A percentile compares a stretch with the other conserved stretches of the same genome.
Conservation (phyloP, 2,329 filamentous ascomycete genomes). For the Pseudogymnoascus sp. region DNA sequence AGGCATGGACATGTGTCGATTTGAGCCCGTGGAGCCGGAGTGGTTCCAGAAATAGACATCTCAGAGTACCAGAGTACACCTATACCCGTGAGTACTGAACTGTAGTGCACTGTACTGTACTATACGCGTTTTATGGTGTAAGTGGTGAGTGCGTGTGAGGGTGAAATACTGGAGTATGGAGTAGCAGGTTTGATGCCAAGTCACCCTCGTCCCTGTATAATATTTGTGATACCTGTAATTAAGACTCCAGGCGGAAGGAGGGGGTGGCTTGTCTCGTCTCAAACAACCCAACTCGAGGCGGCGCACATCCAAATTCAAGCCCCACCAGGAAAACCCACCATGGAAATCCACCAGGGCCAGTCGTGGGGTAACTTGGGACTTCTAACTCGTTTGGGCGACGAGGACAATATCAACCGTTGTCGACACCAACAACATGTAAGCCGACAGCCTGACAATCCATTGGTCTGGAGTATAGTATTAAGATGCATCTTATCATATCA, state of each 20-base stretch:
- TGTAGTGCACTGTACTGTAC: not conserved
- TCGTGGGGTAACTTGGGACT: not conserved
- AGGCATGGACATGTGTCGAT: not conserved
- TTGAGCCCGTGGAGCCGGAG: not conserved
- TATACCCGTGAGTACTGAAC: not conserved
- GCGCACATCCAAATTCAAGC: not conserved
- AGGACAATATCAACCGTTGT: not conserved
- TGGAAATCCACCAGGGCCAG: not conserved
- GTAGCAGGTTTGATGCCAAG: constrained; percentile 6
- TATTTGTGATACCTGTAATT: constrained; percentile 7
- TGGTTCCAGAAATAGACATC: constrained; percentile 4
- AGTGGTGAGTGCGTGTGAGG: not conserved
- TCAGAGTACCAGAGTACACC: not conserved
- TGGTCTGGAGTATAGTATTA: constrained; percentile 3
- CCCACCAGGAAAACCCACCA: not conserved
- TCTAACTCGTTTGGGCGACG: constrained; percentile 2
- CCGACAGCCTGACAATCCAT: not conserved
- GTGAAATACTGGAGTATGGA: not conserved
- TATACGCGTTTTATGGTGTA: not conserved
- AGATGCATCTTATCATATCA: not conserved
- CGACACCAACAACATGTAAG: not conserved
- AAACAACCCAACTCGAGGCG: constrained; percentile 1
- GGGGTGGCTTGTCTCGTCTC: constrained; percentile 6
- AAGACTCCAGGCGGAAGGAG: constrained; percentile 6
- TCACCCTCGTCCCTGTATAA: constrained; percentile 1